Evolutionary conservation across 805 yeast species (phyloP), one percentile per base, ranked within the genome.

Genomic region (Yamadazyma kitorensis): DNA sequence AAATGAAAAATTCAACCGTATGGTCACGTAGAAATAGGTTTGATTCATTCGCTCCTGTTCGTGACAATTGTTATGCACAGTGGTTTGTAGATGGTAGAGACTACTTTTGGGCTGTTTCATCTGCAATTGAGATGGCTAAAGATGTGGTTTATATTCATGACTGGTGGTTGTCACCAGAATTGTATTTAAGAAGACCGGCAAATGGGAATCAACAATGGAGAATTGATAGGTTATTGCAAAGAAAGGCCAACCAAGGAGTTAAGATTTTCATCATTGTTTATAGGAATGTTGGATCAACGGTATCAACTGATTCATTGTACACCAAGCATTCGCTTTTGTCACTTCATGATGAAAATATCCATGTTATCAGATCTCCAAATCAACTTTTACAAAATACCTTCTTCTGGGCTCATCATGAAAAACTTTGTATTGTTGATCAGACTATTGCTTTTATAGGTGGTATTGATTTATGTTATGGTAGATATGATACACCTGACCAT

Each of bases 361-460:
- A 86, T 58, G 88, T 91, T 10, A 74, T 93, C 41, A 76, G 99
- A 47, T 89, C 97, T 1, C 99, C 99, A 4, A 89, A 93, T 48
- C 99, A 93, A 56, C 76, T 93, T 55, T 63, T 86, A 35, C 97
- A 93, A 54, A 86, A 86, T 47, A 91, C 96, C 0, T 84, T 80
- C 51, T 94, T 93, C 55, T 93, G 98, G 98, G 98, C 99, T 0
- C 99, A 93, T 64, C 99, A 93, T 63, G 99, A 93, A 52, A 93
- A 93, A 52, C 58, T 93, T 37, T 79, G 89, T 40, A 74, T 93
- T 22, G 68, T 93, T 39, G 99, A 93, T 58, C 86, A 86, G 45
- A 81, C 89, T 0, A 73, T 88, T 28, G 94, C 94, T 2, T 93
- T 91, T 54, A 64, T 88, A 35, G 99, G 99, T 23, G 99, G 99